Evolutionary conservation across 2,329 filamentous ascomycete genomes (phyloP).

Genomic region (Emergomyces orientalis): DNA sequence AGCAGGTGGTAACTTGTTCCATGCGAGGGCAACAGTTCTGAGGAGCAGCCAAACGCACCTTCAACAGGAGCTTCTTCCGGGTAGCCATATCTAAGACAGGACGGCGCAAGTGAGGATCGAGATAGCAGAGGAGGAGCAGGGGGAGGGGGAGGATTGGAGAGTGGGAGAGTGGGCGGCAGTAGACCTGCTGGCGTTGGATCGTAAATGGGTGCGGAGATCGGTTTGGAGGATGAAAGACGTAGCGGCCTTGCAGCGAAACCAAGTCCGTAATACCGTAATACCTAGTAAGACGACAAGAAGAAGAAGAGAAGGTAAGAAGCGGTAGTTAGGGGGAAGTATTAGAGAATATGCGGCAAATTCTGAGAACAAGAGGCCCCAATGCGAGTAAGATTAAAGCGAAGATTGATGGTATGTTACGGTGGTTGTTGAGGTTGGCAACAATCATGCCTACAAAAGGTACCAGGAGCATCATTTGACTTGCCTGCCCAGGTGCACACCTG

Average conservation of each 20-base stretch:
- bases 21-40: not conserved
- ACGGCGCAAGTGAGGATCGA: not conserved
- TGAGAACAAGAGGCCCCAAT: too few species aligned
- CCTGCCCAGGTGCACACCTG: too few species aligned
- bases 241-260: not conserved
- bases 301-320: not conserved
- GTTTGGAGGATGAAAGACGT: not conserved
- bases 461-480: too few species aligned
- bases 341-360: not conserved
- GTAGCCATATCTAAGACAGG: constrained; percentile 53
- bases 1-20: not conserved
- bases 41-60: constrained; percentile 47
- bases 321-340: not conserved
- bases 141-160: too few species aligned
- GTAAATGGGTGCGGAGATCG: not conserved
- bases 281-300: not conserved
- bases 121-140: not conserved
- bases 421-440: too few species aligned
- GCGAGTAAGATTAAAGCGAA: too few species aligned
- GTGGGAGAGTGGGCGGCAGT: not conserved
- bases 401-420: too few species aligned
- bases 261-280: too few species aligned
- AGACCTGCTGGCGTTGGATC: not conserved
- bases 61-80: constrained; percentile 82
- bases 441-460: too few species aligned